Conservation (phyloP, 805 yeast species). For the Ogataea haglerorum region DNA sequence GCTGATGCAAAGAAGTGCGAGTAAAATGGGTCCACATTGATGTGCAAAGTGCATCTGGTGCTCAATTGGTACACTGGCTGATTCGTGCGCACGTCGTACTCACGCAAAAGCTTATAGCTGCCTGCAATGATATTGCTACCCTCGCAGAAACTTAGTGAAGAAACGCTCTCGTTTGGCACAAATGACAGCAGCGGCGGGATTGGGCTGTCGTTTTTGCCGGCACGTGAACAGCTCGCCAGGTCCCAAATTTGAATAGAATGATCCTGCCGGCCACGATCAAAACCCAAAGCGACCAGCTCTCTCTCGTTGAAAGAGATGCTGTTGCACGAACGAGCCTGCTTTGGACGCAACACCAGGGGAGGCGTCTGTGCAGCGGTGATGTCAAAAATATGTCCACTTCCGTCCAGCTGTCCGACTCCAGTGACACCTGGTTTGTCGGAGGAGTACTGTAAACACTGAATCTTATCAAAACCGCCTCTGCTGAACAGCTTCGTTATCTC, state of each 20-base stretch:
- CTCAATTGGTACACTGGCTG: constrained; percentile 70
- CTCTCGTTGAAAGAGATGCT: constrained; percentile 63
- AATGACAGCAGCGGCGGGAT: constrained; percentile 54
- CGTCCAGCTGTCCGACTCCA: constrained; percentile 74
- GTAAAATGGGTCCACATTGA: constrained; percentile 67
- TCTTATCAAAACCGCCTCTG: constrained; percentile 61
- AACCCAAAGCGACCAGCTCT: constrained; percentile 71
- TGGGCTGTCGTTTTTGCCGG: constrained; percentile 46
- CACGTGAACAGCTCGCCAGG: constrained; percentile 53
- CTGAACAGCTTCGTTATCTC: constrained; percentile 46
- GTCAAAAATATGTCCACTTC: constrained; percentile 62
- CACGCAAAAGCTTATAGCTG: constrained; percentile 71
- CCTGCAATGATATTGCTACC: constrained; percentile 62
- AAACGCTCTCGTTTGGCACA: constrained; percentile 70
- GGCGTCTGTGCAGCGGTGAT: constrained; percentile 38
- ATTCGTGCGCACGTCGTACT: constrained; percentile 66
- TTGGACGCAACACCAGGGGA: constrained; percentile 48
- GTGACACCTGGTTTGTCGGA: constrained; percentile 51
- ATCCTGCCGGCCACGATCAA: constrained; percentile 75
- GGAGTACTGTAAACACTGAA: constrained; percentile 67
- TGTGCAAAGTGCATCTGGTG: constrained; percentile 66
- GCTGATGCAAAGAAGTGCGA: constrained; percentile 66
- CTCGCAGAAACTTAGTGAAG: constrained; percentile 62
- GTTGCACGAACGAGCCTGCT: constrained; percentile 72
- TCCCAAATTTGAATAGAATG: constrained; percentile 80